Evolutionary conservation across 2,329 filamentous ascomycete species (phyloP).

Genomic region (Lizonia empirigonia): DNA sequence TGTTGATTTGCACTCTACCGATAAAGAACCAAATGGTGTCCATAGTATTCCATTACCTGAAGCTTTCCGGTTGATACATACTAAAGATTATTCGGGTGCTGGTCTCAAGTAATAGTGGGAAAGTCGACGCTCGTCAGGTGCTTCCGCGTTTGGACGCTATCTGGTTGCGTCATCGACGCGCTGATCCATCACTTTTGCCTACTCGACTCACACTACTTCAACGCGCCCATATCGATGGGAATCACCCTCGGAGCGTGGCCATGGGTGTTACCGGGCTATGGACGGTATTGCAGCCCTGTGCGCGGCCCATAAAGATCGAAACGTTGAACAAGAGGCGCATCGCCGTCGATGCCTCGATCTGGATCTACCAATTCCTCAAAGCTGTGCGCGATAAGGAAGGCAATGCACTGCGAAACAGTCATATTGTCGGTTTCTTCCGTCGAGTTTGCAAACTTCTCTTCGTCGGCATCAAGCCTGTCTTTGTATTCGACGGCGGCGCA

Average conservation of each 20-base stretch:
- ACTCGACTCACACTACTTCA: not conserved
- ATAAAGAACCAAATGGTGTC: too few species aligned
- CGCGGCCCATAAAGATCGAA: slow-evolving; percentile 92
- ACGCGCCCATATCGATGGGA: slow-evolving; percentile 2
- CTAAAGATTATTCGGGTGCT: too few species aligned
- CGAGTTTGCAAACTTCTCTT: slow-evolving; percentile 97
- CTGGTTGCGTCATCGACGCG: slow-evolving; percentile 15
- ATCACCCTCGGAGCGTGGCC: slow-evolving; percentile 6
- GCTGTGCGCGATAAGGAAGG: slow-evolving; percentile 98
- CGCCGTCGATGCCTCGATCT: slow-evolving; percentile 96
- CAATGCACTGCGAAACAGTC: slow-evolving; percentile 92
- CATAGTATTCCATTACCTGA: too few species aligned
- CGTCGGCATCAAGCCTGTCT: slow-evolving; percentile 94
- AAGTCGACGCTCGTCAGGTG: slow-evolving; percentile 14
- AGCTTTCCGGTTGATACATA: too few species aligned
- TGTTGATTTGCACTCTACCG: too few species aligned
- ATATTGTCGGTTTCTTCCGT: slow-evolving; percentile 97
- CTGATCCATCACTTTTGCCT: slow-evolving; percentile 1
- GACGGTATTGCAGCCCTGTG: slow-evolving; percentile 94
- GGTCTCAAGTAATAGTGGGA: too few species aligned
- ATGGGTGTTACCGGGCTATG: slow-evolving; percentile 99
- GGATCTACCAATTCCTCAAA: slow-evolving; percentile 99
- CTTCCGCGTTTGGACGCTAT: slow-evolving; percentile 3
- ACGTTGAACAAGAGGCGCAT: slow-evolving; percentile 95
- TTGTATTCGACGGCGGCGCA: slow-evolving; percentile 96